phyloP scores from a whole-genome alignment of 75 land plant species.

The Sequoiadendron giganteum region DNA sequence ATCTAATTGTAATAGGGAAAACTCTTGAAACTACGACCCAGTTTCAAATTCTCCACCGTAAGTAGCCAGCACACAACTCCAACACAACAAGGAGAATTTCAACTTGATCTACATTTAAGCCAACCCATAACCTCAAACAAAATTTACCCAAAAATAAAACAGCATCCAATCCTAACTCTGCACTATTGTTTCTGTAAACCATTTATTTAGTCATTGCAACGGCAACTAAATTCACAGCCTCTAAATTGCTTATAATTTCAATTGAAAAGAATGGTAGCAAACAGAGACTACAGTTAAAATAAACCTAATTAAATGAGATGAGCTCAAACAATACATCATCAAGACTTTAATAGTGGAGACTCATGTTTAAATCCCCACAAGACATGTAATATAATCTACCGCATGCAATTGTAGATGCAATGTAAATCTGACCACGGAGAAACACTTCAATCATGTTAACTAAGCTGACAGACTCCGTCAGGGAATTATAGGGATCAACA shows the following conservation, averaged over 20 bases:
- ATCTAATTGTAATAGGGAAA: neutral
- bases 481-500: too few relatives aligned
- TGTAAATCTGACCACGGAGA: too few relatives aligned
- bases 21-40: too few relatives aligned
- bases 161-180: neutral
- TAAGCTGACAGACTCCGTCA: too few relatives aligned
- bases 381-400: too few relatives aligned
- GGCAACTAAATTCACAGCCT: neutral
- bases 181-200: neutral
- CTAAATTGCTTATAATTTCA: neutral
- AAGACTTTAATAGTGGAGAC: too few relatives aligned
- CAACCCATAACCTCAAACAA: neutral
- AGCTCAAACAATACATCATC: too few relatives aligned
- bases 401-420: too few relatives aligned
- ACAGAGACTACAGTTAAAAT: neutral
- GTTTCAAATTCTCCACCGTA: neutral
- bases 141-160: neutral
- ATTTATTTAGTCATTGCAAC: neutral
- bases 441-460: too few relatives aligned
- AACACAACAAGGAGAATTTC: neutral
- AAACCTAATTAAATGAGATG: slow-evolving; percentile 5
- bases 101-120: neutral
- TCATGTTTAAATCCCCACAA: too few relatives aligned
- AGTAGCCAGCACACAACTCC: neutral
- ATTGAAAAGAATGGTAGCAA: neutral